Evolutionary conservation across 805 yeast genomes (phyloP), one percentile per base, ranked within the genome.

Genomic region (Blastobotrys attinorum): DNA sequence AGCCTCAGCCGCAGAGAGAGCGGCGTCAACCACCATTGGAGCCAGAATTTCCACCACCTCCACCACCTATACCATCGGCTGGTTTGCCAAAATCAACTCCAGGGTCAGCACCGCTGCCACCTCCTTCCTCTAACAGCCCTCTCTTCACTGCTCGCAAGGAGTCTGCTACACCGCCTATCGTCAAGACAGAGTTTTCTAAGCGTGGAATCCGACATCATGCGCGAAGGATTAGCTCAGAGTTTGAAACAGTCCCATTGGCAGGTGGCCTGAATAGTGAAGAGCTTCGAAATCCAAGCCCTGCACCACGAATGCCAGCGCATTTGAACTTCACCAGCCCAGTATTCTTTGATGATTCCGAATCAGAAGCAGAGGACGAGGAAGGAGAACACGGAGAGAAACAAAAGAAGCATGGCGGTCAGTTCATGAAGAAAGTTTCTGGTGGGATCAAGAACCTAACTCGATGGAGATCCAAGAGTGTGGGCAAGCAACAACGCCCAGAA

Each of bases 371-470:
- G 16, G 32, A 29, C 4, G 32, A 29, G 4, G 32, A 29, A 17
- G 15, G 13, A 17, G 32, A 29, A 17, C 32, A 29, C 13, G 15
- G 32, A 6, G 16, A 15, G 15, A n/a, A n/a, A n/a, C n/a, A 13
- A 31, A 36, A 11, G 27, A 22, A 4, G 39, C 13, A 36, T 27
- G n/a, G 23, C 22, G 7, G n/a, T 21, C 39, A 22, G 39, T 13
- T 48, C 33, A 43, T 46, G n/a, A 17, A 43, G 15, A 46, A 48
- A 36, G 40, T 46, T 3, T 46, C 49, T 10, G 51, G 51, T 16
- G 47, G 51, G 2, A 18, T 45, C 23, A 37, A 32, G 33, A 42
- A 31, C 18, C 20, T 48, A 10, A 18, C 29, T 22, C 22, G 22
- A 15, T 22, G 34, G 21, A 39, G 39, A 31, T 15, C 21, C 21